These are phyloP conservation scores for Cordyceps javanica DNA, from an alignment of 2,329 filamentous ascomycete genomes.

Conservation along the genomic window DNA sequence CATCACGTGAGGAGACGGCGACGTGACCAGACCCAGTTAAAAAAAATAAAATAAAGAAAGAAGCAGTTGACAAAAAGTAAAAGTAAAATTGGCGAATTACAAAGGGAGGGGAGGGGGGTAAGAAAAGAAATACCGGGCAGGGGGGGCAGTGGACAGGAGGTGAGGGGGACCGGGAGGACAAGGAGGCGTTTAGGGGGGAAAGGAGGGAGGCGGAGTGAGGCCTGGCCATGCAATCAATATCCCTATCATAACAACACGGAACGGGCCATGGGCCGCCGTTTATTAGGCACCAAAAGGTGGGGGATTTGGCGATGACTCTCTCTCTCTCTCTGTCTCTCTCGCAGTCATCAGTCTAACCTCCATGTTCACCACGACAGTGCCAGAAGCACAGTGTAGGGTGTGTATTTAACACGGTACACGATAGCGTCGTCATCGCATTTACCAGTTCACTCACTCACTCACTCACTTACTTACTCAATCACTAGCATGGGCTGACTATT, in stretches of 20 bases:
- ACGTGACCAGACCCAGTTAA: slow-evolving; percentile 10
- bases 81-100: neutral
- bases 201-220: neutral
- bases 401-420: slow-evolving; percentile 3
- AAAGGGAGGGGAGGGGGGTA: too few species aligned
- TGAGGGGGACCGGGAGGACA: too few species aligned
- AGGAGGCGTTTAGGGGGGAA: too few species aligned
- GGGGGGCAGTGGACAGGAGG: too few species aligned
- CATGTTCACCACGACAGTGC: neutral
- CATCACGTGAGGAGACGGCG: slow-evolving; percentile 10
- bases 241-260: neutral
- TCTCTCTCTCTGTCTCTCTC: too few species aligned
- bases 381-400: neutral
- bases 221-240: neutral
- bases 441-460: too few species aligned
- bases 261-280: slow-evolving; percentile 11
- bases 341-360: too few species aligned
- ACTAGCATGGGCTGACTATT: neutral
- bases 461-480: too few species aligned
- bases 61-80: neutral
- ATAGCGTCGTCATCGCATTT: neutral
- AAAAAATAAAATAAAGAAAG: neutral
- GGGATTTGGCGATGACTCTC: neutral
- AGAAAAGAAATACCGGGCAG: neutral
- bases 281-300: slow-evolving; percentile 4